Evolutionary conservation across 345 rosid genomes (phyloP).

Genomic region (Eucalyptus brandiana): DNA sequence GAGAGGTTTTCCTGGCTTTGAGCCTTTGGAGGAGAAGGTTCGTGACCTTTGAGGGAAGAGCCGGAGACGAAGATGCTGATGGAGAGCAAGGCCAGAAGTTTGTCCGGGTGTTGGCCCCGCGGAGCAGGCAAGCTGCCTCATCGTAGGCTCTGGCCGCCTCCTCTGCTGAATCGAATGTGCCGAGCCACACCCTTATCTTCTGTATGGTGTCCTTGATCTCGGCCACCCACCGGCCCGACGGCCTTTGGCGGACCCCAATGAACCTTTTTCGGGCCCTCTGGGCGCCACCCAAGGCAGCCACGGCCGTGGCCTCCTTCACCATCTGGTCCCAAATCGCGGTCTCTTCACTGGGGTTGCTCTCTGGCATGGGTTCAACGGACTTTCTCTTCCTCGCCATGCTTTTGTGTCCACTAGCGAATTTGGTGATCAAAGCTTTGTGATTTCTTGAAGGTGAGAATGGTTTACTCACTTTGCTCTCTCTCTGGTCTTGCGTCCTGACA

Average conservation of each 20-base stretch:
- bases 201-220: conserved; percentile 53
- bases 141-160: conserved; percentile 52
- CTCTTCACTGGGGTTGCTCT: conserved; percentile 1
- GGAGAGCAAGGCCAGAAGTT: conserved; percentile 46
- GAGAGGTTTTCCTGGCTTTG: conserved; percentile 20
- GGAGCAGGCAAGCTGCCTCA: conserved; percentile 48
- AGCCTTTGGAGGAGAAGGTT: conserved; percentile 47
- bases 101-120: conserved; percentile 36
- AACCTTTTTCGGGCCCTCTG: conserved; percentile 34
- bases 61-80: conserved; percentile 17
- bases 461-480: not conserved
- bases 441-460: not conserved
- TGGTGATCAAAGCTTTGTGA: not conserved
- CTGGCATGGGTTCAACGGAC: conserved; percentile 7
- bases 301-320: conserved; percentile 18
- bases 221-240: conserved; percentile 53
- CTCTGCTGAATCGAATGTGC: conserved; percentile 43
- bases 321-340: conserved; percentile 35
- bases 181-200: conserved; percentile 45
- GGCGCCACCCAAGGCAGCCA: conserved; percentile 12
- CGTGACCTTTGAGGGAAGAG: conserved; percentile 42
- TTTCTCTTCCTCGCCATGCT: conserved; percentile 47
- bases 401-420: not conserved
- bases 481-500: not conserved
- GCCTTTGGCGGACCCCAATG: conserved; percentile 44